Percentiles rank a stretch among this genome's conserved stretches.
Conservation (phyloP, 1,284 basidiomycete genomes). For the Ceraceosorus guamensis region DNA sequence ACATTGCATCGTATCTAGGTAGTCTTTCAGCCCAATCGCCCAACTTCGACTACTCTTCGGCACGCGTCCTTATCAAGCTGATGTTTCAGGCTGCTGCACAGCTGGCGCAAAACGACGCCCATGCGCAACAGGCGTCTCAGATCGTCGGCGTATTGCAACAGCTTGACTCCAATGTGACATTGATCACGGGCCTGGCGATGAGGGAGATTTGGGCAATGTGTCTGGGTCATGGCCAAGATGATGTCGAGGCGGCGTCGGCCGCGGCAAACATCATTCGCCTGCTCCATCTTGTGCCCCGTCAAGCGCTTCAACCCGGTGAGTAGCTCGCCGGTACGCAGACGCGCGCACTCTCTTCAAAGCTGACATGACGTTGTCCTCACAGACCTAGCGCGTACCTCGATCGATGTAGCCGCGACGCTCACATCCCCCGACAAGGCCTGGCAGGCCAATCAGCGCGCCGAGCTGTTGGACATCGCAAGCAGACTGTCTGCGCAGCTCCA, state of each 20-base stretch:
- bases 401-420: slow-evolving; percentile 26
- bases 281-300: not conserved
- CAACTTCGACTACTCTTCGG: slow-evolving; percentile 23
- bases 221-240: slow-evolving; percentile 4
- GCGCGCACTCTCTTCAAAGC: not conserved
- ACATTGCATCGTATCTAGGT: too few species aligned
- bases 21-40: too few species aligned
- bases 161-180: slow-evolving; percentile 20
- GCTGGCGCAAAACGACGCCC: not conserved
- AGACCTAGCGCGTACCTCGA: slow-evolving; percentile 36
- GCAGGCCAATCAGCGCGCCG: not conserved
- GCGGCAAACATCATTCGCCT: slow-evolving; percentile 3
- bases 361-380: not conserved
- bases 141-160: too few species aligned
- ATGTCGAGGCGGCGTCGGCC: too few species aligned
- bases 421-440: not conserved
- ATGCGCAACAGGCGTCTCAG: slow-evolving; percentile 8
- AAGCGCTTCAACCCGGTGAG: not conserved
- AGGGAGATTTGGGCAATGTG: slow-evolving; percentile 27
- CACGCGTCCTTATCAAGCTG: slow-evolving; percentile 16
- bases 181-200: slow-evolving; percentile 28
- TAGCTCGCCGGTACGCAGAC: not conserved
- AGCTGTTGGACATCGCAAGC: slow-evolving; percentile 1
- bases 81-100: slow-evolving; percentile 4
- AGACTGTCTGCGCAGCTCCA: too few species aligned